Evolutionary conservation across 371 early-diverging fungal species (phyloP), one percentile per base, ranked within the genome.

Genomic region (Circinella minor): DNA sequence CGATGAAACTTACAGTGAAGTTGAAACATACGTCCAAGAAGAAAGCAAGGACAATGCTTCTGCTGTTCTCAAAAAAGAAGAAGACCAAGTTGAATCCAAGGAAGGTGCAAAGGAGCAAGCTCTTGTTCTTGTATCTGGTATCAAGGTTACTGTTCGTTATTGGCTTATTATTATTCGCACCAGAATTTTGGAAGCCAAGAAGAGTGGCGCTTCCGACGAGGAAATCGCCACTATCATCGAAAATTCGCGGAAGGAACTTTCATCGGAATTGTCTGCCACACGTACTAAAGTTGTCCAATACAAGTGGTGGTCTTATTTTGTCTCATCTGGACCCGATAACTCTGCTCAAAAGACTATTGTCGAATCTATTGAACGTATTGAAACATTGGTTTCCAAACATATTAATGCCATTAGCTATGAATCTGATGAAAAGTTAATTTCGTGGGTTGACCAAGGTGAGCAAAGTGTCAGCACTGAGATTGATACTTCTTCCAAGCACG

Each of bases 151-250:
- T 34, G 72, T 77, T n/a, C 75, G 77, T 20, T 76, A 75, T 66
- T 81, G 78, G 78, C 59, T 78, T 11, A 69, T 73, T 46, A 69
- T 60, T 5, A 46, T 81, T 18, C 73, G 73, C 27, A 63, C 65
- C 38, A 61, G 71, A 13, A 69, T 81, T 36, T 43, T 71, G 5
- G 36, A 51, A 14, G 81, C 81, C 18, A 67, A 65, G 60, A 64
- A 71, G 60, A 71, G 70, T 18, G 78, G 81, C 17, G 73, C 72
- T 36, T 78, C 81, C 36, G 77, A 78, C n/a, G 73, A 81, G 34
- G 78, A 81, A 27, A 74, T 81, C 18, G 64, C 71, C 15, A 43
- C 61, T 43, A 57, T 81, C 15, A 37, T 78, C 55, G 61, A 76
- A 37, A 59, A 69, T 9, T 67, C 75, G n/a, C 78, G 71, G 34